Percentiles rank a stretch among this genome's conserved stretches.
Evolutionary conservation across 116 monocot genomes (phyloP).

Genomic region (Cymodocea nodosa): DNA sequence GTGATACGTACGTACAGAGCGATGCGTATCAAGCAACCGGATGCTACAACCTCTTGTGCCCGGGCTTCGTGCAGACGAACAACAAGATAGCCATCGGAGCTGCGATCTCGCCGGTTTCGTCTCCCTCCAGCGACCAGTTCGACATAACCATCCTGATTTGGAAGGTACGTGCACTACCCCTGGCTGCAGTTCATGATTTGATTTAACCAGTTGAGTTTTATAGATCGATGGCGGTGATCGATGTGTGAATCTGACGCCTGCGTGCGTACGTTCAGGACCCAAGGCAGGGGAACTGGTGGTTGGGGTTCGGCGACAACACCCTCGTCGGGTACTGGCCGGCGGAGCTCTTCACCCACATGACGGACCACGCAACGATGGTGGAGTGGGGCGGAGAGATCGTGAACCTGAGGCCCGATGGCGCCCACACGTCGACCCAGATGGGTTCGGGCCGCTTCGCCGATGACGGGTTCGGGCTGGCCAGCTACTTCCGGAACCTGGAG

Average conservation of each 20-base stretch:
- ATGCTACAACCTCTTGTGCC: conserved; percentile 89
- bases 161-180: conserved; percentile 57
- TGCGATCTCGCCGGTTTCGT: conserved; percentile 74
- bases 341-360: conserved; percentile 91
- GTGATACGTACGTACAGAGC: conserved; percentile 30
- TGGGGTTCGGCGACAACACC: conserved; percentile 67
- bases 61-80: conserved; percentile 84
- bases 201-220: too few relatives aligned
- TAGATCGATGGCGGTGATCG: too few relatives aligned
- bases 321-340: conserved; percentile 99
- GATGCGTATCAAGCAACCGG: conserved; percentile 87
- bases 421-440: conserved; percentile 88
- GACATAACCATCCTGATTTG: conserved; percentile 95
- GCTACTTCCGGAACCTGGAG: conserved; percentile 92
- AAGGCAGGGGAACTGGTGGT: conserved; percentile 88
- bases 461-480: conserved; percentile 58
- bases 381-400: conserved; percentile 98
- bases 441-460: conserved; percentile 87
- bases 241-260: too few relatives aligned
- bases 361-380: conserved; percentile 87
- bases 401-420: conserved; percentile 52
- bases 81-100: conserved; percentile 88
- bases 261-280: conserved; percentile 42
- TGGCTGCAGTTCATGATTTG: too few relatives aligned
- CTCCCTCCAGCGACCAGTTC: conserved; percentile 25